phyloP scores from a whole-genome alignment of 371 early-diverging fungal species.

The Mortierella sp. region DNA sequence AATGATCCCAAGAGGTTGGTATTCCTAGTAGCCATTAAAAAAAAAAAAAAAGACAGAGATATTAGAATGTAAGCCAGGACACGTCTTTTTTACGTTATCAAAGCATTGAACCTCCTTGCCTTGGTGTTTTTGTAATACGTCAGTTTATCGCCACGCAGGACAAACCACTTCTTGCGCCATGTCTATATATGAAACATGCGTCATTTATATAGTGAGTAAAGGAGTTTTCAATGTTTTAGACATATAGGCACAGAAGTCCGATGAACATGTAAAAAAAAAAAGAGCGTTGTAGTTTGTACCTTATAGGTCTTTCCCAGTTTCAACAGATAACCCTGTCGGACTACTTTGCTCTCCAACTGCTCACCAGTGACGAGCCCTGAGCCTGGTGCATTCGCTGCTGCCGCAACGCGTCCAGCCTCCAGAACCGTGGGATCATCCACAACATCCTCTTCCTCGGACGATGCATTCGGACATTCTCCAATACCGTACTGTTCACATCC shows the following conservation, averaged over 20 bases:
- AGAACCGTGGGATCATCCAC: conserved; percentile 48
- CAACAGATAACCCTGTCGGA: conserved; percentile 78
- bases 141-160: conserved; percentile 79
- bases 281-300: too few relatives aligned
- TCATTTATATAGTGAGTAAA: too few relatives aligned
- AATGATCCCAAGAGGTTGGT: conserved; percentile 77
- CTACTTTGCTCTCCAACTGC: conserved; percentile 60
- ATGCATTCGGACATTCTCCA: conserved; percentile 22
- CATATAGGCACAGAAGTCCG: too few relatives aligned
- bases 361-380: conserved; percentile 48
- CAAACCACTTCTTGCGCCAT: conserved; percentile 92
- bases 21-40: conserved; percentile 63
- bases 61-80: background rate
- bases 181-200: conserved; percentile 55
- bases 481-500: conserved; percentile 29
- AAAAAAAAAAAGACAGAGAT: conserved; percentile 1
- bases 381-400: conserved; percentile 51
- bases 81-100: too few relatives aligned
- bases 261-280: conserved; percentile 1
- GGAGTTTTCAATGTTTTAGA: too few relatives aligned
- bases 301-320: conserved; percentile 76
- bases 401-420: conserved; percentile 45
- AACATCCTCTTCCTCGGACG: conserved; percentile 52
- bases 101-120: too few relatives aligned
- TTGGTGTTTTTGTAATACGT: conserved; percentile 85